phyloP scores from a whole-genome alignment of 257 asterid genomes.

The Rubia yunnanensis region DNA sequence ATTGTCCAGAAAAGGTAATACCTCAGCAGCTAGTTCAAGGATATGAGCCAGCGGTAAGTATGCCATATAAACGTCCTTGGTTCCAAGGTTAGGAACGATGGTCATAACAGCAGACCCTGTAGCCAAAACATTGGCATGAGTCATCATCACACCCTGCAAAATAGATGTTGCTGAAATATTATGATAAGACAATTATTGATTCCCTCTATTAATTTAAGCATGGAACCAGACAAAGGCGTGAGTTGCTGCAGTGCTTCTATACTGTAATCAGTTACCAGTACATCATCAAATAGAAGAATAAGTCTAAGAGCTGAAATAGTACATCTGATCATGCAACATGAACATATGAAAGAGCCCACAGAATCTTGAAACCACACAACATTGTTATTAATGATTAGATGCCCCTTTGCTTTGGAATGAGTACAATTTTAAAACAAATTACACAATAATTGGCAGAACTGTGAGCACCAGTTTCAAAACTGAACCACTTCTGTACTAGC shows the following conservation, averaged over 20 bases:
- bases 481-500: not conserved
- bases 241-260: not conserved
- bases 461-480: not conserved
- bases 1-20: constrained; percentile 16
- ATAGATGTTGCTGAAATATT: not conserved
- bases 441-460: not conserved
- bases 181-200: not conserved
- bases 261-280: not conserved
- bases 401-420: not conserved
- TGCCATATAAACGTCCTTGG: constrained; percentile 76
- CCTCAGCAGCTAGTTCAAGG: constrained; percentile 99
- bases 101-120: constrained; percentile 91
- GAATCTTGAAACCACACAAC: not conserved
- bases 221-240: not conserved
- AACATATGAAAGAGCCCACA: not conserved
- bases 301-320: not conserved
- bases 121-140: constrained; percentile 83
- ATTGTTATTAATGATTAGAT: not conserved
- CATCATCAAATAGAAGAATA: not conserved
- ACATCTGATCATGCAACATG: not conserved
- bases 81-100: constrained; percentile 73
- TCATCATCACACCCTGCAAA: constrained; percentile 96
- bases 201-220: not conserved
- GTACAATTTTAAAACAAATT: not conserved
- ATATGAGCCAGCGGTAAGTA: constrained; percentile 94